These are phyloP conservation scores for Rhinocladiella mackenziei DNA, from an alignment of 2,329 filamentous ascomycete genomes.

Conservation along the genomic window DNA sequence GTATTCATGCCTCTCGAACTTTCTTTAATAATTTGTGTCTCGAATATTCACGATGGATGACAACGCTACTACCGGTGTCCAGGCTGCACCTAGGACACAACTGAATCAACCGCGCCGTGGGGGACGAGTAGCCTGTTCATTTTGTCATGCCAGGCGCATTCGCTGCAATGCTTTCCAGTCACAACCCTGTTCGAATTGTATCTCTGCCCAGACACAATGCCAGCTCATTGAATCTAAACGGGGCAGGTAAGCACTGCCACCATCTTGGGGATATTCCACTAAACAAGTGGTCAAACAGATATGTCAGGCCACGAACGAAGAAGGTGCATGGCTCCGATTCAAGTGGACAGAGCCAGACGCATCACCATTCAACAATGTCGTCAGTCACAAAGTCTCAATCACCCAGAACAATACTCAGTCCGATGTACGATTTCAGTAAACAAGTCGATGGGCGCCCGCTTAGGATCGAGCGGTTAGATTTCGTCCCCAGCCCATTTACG, in stretches of 20 bases:
- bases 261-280: not conserved
- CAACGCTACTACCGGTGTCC: not conserved
- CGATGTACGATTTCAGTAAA: constrained; percentile 4
- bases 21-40: not conserved
- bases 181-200: constrained; percentile 11
- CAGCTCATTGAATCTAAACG: constrained; percentile 15
- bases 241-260: constrained; percentile 4
- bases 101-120: constrained; percentile 7
- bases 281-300: not conserved
- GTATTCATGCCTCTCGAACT: too few species aligned
- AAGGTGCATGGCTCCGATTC: not conserved
- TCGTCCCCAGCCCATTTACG: not conserved
- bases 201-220: not conserved
- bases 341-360: not conserved
- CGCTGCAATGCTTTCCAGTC: constrained; percentile 8
- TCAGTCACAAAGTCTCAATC: not conserved
- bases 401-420: not conserved
- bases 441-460: constrained; percentile 2
- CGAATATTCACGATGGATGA: not conserved
- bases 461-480: constrained; percentile 3
- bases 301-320: constrained; percentile 9
- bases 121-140: constrained; percentile 10
- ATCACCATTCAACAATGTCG: not conserved
- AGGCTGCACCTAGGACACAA: not conserved
- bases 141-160: constrained; percentile 11